Evolutionary conservation across 1,284 basidiomycete genomes (phyloP), one percentile per base, ranked within the genome.

Genomic region (Exobasidium cylindrosporum): DNA sequence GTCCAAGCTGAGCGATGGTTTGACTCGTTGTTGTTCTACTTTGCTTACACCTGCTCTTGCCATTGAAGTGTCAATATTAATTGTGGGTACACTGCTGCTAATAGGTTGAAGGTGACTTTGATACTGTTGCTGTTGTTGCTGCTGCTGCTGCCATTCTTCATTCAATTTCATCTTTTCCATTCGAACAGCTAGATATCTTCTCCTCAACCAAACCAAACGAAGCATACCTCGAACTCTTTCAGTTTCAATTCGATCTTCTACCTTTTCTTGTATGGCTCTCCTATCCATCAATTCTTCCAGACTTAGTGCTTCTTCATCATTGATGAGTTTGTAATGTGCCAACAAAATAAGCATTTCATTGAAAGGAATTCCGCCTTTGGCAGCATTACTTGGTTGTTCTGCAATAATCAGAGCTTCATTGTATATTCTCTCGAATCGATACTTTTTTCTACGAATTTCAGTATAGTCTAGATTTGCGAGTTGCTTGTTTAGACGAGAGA

Each of bases 281-380:
- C 76, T 63, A 49, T 77, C 70, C 57, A 78, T 66, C 11, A 79
- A 67, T 60, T 80, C 78, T 21, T 73, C 68, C 26, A 79, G 59
- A 45, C 67, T 67, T 30, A 80, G 64, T 21, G 77, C 73, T 10
- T 69, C 64, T 4, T 50, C 86, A 77, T 96, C 92, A 63, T 92
- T 86, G 69, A 97, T 92, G 61, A 97, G 83, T 80, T 91, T 95
- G 82, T 97, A 88, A 77, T 96, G 93, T 0, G 92, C 90, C 32
- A 98, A 82, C 58, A 97, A 82, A 52, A 90, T 78, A 13, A 97
- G 84, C 92, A 97, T 96, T 47, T 88, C 86, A 4, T 87, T 91
- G 82, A 97, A 97, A 21, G 91, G 89, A 64, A 98, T 90, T 7
- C 94, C 92, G 0, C 86, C 87, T 29, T 84, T 84, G 5, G n/a